These are phyloP conservation scores for Salix arbutifolia DNA, from an alignment of 345 rosid species.

Conservation along the genomic window DNA sequence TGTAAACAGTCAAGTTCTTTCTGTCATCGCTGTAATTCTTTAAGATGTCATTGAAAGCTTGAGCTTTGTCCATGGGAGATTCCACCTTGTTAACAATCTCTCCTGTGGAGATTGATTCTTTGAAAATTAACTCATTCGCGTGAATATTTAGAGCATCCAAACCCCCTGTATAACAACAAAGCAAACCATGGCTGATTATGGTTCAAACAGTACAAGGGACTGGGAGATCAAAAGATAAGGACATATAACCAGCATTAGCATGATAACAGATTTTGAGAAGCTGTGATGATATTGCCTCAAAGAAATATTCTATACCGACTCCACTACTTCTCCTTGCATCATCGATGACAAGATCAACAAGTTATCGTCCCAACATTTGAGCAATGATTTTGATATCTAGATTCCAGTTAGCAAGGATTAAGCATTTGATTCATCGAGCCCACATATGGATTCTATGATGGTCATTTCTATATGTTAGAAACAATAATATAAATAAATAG, in stretches of 20 bases:
- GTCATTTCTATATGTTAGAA: neutral
- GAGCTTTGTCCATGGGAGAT: conserved; percentile 71
- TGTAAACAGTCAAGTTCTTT: conserved; percentile 59
- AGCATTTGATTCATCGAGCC: neutral
- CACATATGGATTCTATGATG: neutral
- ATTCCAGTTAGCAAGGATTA: neutral
- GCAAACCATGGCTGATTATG: neutral
- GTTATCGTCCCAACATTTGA: neutral
- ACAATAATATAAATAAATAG: neutral
- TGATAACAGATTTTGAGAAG: neutral
- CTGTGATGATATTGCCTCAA: neutral
- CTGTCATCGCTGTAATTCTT: conserved; percentile 26
- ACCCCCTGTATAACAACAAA: conserved; percentile 41
- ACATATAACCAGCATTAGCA: neutral
- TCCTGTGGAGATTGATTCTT: conserved; percentile 72
- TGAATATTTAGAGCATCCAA: conserved; percentile 54
- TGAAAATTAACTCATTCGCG: conserved; percentile 72
- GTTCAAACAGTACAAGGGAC: neutral
- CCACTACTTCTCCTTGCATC: neutral
- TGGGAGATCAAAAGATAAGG: neutral
- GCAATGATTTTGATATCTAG: neutral
- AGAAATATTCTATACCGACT: neutral
- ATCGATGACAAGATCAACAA: neutral
- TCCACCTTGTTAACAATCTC: conserved; percentile 63
- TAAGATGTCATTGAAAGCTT: conserved; percentile 52